Base-by-base conservation (phyloP, 352 stramenopile genomes). In the Thalassiosira gravida region DNA sequence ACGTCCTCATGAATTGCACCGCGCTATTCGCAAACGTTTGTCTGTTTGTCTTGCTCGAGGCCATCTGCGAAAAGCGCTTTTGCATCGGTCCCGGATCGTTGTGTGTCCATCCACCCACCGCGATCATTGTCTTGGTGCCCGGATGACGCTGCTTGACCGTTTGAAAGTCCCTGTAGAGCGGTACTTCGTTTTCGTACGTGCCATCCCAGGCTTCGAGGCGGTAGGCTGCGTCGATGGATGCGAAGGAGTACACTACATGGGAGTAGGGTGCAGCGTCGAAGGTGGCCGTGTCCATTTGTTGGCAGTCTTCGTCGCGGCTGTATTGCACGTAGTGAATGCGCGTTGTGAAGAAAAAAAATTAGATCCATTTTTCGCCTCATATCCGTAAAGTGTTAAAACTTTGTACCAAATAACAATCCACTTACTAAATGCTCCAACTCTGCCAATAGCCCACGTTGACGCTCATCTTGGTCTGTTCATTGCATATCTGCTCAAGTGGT, bases 401-500 rank as follows among this genome's bases (percentile, higher is more conserved):
- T n/a, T n/a, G n/a, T n/a, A n/a, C n/a, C n/a, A n/a, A n/a, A n/a
- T n/a, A n/a, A n/a, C n/a, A n/a, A n/a, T n/a, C n/a, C n/a, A 82
- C 78, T 87, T 46, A 83, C 74, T 83, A 86, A 64, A 88, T 83
- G 49, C 70, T 81, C 81, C 81, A 88, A 74, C 76, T 85, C 74
- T 88, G 81, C 72, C 77, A 88, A 66, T 88, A 88, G 8, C 76
- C 81, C 35, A 88, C 22, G 63, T 85, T 83, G 13, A 88, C 72
- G 53, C 61, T 78, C 74, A 87, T 87, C 55, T 83, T 87, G 30
- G 11, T 69, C 32, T 39, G 5, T 55, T 83, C 69, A 27, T 87
- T 69, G 42, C 80, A 87, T 7, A 82, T 65, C 52, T 87, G 79
- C 29, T 68, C 79, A 32, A 87, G 44, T 5, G 32, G 39, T 73